Evolutionary conservation across 306 rosid species (phyloP).

Genomic region (Rosa persica): DNA sequence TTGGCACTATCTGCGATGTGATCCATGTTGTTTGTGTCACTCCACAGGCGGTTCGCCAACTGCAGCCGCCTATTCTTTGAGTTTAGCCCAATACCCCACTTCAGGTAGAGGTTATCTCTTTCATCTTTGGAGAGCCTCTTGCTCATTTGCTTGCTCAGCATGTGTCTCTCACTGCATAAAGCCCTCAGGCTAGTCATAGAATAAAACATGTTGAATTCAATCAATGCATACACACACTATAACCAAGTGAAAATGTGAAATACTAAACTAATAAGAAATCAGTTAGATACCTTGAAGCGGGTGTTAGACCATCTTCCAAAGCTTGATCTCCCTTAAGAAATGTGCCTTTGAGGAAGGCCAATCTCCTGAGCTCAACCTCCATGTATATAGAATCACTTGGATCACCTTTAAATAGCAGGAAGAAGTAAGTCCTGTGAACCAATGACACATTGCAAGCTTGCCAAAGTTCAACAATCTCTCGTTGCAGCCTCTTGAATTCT

Average conservation of each 20-base stretch:
- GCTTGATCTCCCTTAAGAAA: slow-evolving; percentile 52
- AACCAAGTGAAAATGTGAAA: not conserved
- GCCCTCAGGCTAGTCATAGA: slow-evolving; percentile 44
- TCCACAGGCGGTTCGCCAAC: slow-evolving; percentile 68
- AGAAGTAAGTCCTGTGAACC: slow-evolving; percentile 95
- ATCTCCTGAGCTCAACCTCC: slow-evolving; percentile 87
- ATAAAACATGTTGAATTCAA: slow-evolving; percentile 4
- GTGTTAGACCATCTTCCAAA: slow-evolving; percentile 62
- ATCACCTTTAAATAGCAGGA: slow-evolving; percentile 81
- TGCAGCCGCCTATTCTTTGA: slow-evolving; percentile 70
- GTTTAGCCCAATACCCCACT: slow-evolving; percentile 68
- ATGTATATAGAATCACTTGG: slow-evolving; percentile 73
- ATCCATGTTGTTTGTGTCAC: slow-evolving; percentile 48
- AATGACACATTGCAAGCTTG: slow-evolving; percentile 78
- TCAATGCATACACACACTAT: not conserved
- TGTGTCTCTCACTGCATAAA: slow-evolving; percentile 72
- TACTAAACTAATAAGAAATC: not conserved
- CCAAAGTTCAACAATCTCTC: slow-evolving; percentile 80
- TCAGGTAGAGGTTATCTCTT: slow-evolving; percentile 58
- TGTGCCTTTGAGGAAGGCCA: slow-evolving; percentile 64
- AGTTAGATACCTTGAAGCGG: slow-evolving; percentile 53
- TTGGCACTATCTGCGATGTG: slow-evolving; percentile 74
- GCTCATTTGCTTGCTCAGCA: slow-evolving; percentile 76
- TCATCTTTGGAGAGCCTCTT: slow-evolving; percentile 57
- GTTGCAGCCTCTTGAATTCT: slow-evolving; percentile 75